Base-by-base conservation (phyloP, 805 yeast genomes). In the Saturnispora diversa region DNA sequence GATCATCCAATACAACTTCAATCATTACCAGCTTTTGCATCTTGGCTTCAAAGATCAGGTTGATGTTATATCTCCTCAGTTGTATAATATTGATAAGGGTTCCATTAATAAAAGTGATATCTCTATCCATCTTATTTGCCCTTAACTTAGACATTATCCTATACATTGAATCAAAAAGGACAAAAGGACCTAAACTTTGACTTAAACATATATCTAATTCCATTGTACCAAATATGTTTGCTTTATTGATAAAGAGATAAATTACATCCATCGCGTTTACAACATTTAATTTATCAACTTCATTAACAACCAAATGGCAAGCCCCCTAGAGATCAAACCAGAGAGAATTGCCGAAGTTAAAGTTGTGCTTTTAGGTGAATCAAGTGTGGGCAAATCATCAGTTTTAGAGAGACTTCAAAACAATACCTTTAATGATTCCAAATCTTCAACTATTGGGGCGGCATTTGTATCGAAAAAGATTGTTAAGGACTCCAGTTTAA, bases 381-480 rank as follows among this genome's bases (percentile, higher is more conserved):
- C 78, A 6, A 70, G 77, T 0, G 80, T 70, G 15, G 84, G 84
- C 35, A 81, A 75, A 50, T 69, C 76, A 6, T 86, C 96, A 1
- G 70, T 90, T 8, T 87, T 86, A 1, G 83, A 83, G 49, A 66
- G 97, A 39, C 86, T 88, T 52, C 88, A 74, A 31, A 66, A 65
- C 46, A 72, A 77, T 51, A 62, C 76, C 0, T 92, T 90, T 57
- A 92, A 85, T 49, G 80, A 75, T 23, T 74, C 75, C 49, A 74
- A 90, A 44, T 85, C 94, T 50, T 84, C 94, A 31, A 92, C 98
- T 2, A 92, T 92, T 41, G 99, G 99, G n/a, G 99, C 98, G 4
- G 98, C 97, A 0, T 92, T 90, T 60, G 72, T 92, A 29, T 85
- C 97, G 13, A 94, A 87, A 57, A 77, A 82, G 9, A 67, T 83